Evolutionary conservation across 2,329 filamentous ascomycete genomes (phyloP).

Genomic region (Aspergillus tubingensis): DNA sequence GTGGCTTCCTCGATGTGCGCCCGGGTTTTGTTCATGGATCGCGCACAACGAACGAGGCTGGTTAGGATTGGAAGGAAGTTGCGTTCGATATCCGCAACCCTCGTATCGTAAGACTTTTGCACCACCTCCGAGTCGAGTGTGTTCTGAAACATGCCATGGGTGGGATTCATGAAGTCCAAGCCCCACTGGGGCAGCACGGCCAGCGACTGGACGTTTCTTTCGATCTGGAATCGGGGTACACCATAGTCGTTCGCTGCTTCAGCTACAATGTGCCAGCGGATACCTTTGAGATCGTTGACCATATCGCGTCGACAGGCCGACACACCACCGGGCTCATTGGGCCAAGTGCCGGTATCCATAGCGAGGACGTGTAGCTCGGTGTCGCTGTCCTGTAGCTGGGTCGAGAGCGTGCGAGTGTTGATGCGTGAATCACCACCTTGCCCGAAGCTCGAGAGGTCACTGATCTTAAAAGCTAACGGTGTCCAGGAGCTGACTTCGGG

Average conservation of each 20-base stretch:
- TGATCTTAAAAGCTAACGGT: conserved; percentile 52
- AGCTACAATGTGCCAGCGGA: conserved; percentile 56
- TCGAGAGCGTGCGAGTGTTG: conserved; percentile 45
- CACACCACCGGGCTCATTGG: conserved; percentile 55
- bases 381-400: conserved; percentile 41
- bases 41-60: conserved; percentile 51
- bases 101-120: conserved; percentile 42
- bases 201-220: conserved; percentile 55
- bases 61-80: conserved; percentile 56
- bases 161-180: conserved; percentile 53
- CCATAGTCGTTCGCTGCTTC: conserved; percentile 59
- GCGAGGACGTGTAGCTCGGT: conserved; percentile 56
- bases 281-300: conserved; percentile 55
- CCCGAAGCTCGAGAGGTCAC: conserved; percentile 54
- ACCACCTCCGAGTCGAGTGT: conserved; percentile 52
- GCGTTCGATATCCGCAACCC: conserved; percentile 48
- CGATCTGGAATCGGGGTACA: conserved; percentile 56
- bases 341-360: conserved; percentile 55
- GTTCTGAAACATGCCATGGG: conserved; percentile 56
- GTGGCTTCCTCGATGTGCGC: conserved; percentile 47
- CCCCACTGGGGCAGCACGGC: conserved; percentile 58
- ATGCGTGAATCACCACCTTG: conserved; percentile 54
- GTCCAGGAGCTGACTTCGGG: conserved; percentile 55
- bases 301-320: conserved; percentile 57
- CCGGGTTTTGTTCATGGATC: conserved; percentile 46